Evolutionary conservation across 129 eudicot species (phyloP), one percentile per base, ranked within the genome.

Genomic region (Tagetes erecta): DNA sequence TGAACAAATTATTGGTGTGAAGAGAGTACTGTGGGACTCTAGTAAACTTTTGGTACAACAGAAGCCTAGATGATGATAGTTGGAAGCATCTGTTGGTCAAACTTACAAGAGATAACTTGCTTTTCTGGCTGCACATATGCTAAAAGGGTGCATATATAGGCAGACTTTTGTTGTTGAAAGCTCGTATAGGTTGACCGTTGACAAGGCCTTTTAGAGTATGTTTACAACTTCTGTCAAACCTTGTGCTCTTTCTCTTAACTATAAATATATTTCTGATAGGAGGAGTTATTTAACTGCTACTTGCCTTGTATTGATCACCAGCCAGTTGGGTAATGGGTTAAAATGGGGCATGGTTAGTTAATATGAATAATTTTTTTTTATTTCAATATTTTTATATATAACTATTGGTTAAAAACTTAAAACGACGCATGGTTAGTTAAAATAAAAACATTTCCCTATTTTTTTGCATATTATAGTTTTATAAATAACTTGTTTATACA

Each of bases 1-100:
- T 36, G 84, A 85, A 66, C 75, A 67, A 45, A 81, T 44, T 5
- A 63, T 81, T 9, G 90, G 91, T 0, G 59, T 70, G n/a, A 86
- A 82, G 77, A 70, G 94, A 70, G 93, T 92, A 2, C 67, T 92
- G 66, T 89, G 97, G 97, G 91, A 89, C 68, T 49, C 85, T 3
- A 73, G 60, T 53, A 87, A 85, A 57, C 82, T 85, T 68, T 65
- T 58, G 52, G 8, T 51, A 45, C 69, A 83, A 76, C 83, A 76
- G 72, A 72, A 64, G 50, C 68, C 83, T 46, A 52, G 68, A 75
- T 84, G 76, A 84, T 68, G 5, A 36, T 38, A 20, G 27, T 20
- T 20, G 36, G 10, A 20, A 47, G 42, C 76, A 40, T 55, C 31
- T 67, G 80, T 57, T 44, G 62, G 75, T 77, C 42, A 57, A 68